A percentile compares a stretch with the other conserved stretches of the same genome.
These are phyloP conservation scores for Scheffersomyces lignosus DNA, from an alignment of 805 yeast species.

Conservation along the genomic window DNA sequence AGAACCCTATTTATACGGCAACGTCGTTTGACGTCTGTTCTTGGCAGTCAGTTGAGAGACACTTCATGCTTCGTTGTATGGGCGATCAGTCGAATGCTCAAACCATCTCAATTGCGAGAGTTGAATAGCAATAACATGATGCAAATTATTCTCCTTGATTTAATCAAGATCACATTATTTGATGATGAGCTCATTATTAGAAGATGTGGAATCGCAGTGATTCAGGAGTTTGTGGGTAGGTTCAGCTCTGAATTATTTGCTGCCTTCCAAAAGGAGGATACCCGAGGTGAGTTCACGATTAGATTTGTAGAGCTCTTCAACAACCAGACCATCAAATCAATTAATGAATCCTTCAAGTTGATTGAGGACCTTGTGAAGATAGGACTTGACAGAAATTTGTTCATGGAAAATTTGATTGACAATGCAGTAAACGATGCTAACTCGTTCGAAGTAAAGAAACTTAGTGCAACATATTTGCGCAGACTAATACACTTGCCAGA, in stretches of 20 bases:
- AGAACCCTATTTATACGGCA: constrained; percentile 58
- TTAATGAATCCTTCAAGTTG: constrained; percentile 14
- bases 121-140: constrained; percentile 12
- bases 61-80: constrained; percentile 84
- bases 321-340: constrained; percentile 30
- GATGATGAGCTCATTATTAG: constrained; percentile 76
- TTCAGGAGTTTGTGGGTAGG: constrained; percentile 85
- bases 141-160: constrained; percentile 25
- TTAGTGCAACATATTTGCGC: constrained; percentile 40
- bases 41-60: constrained; percentile 76
- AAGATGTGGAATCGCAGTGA: constrained; percentile 80
- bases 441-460: constrained; percentile 36
- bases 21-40: constrained; percentile 45
- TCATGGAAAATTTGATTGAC: constrained; percentile 29
- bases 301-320: constrained; percentile 61
- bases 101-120: constrained; percentile 6
- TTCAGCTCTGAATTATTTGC: constrained; percentile 49
- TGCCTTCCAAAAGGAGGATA: constrained; percentile 3
- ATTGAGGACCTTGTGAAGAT: constrained; percentile 15
- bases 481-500: not conserved
- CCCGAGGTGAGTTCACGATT: constrained; percentile 40
- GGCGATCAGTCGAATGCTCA: constrained; percentile 58
- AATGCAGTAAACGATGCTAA: constrained; percentile 36
- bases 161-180: constrained; percentile 57
- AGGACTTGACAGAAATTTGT: constrained; percentile 25